A percentile compares a stretch with the other conserved stretches of the same genome.
Conservation (phyloP, 208 protist genomes). For the Trypanosoma congolense region DNA sequence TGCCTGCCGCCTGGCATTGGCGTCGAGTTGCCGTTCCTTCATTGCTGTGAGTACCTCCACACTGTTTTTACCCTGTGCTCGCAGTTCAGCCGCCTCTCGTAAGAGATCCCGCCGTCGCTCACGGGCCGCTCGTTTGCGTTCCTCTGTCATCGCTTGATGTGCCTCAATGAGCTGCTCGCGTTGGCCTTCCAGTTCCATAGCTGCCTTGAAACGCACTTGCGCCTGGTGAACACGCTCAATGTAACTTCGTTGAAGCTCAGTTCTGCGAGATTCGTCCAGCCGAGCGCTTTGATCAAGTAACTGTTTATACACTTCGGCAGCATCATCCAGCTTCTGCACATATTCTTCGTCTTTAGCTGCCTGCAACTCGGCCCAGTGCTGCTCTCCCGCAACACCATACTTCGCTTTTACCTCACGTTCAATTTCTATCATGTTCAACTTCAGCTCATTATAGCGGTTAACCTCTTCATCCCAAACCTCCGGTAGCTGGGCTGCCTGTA, state of each 20-base stretch:
- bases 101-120: slow-evolving; percentile 43
- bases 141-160: slow-evolving; percentile 58
- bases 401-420: slow-evolving; percentile 64
- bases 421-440: slow-evolving; percentile 66
- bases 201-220: slow-evolving; percentile 80
- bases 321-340: slow-evolving; percentile 65
- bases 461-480: slow-evolving; percentile 74
- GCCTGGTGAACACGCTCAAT: slow-evolving; percentile 74
- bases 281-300: slow-evolving; percentile 65
- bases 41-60: slow-evolving; percentile 34
- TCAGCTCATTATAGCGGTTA: slow-evolving; percentile 68
- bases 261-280: slow-evolving; percentile 67
- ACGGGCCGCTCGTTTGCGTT: slow-evolving; percentile 33
- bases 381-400: slow-evolving; percentile 72
- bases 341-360: slow-evolving; percentile 76
- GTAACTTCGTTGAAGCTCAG: slow-evolving; percentile 54
- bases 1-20: slow-evolving; percentile 50
- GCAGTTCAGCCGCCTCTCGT: slow-evolving; percentile 58
- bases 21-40: slow-evolving; percentile 52
- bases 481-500: slow-evolving; percentile 53
- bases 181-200: slow-evolving; percentile 79
- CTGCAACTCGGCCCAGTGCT: slow-evolving; percentile 86
- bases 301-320: slow-evolving; percentile 69
- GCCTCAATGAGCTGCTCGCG: slow-evolving; percentile 72
- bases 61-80: slow-evolving; percentile 36